Evolutionary conservation across 2,329 filamentous ascomycete species (phyloP).

Genomic region (Nemania sp.): DNA sequence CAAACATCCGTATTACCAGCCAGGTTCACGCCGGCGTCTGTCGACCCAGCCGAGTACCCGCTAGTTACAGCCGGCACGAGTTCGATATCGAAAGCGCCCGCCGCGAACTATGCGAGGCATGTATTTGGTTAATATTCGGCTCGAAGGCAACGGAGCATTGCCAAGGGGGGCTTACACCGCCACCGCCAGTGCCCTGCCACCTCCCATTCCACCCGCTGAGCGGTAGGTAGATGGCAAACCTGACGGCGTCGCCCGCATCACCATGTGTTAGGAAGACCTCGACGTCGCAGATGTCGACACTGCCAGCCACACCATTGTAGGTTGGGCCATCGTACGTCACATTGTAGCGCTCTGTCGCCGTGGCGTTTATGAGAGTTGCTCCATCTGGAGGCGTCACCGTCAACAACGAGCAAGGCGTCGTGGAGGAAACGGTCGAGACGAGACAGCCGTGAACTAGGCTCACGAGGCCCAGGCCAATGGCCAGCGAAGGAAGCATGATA

Average conservation of each 20-base stretch:
- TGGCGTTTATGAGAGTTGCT: constrained; percentile 28
- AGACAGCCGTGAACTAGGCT: constrained; percentile 13
- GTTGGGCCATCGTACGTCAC: constrained; percentile 27
- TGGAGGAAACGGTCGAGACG: constrained; percentile 1
- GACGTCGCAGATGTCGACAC: constrained; percentile 32
- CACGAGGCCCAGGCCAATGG: constrained; percentile 5
- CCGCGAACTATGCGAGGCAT: constrained; percentile 20
- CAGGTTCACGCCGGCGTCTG: constrained; percentile 28
- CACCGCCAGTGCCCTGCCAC: constrained; percentile 34
- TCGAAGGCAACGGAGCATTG: neutral
- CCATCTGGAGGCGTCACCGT: constrained; percentile 27
- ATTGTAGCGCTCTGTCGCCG: constrained; percentile 30
- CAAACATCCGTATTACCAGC: constrained; percentile 28
- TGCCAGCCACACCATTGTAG: constrained; percentile 27
- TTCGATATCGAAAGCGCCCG: constrained; percentile 27
- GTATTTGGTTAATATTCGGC: neutral
- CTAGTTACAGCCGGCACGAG: constrained; percentile 27
- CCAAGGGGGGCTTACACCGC: constrained; percentile 24
- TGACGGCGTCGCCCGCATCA: constrained; percentile 30
- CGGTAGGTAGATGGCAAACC: constrained; percentile 32
- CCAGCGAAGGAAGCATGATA: constrained; percentile 11
- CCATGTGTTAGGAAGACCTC: constrained; percentile 34
- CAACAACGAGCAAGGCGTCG: constrained; percentile 24
- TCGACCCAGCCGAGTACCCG: constrained; percentile 31
- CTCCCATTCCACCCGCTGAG: constrained; percentile 34